Conservation (phyloP, 2,329 filamentous ascomycete species). For the Tolypocladium ovalisporum region DNA sequence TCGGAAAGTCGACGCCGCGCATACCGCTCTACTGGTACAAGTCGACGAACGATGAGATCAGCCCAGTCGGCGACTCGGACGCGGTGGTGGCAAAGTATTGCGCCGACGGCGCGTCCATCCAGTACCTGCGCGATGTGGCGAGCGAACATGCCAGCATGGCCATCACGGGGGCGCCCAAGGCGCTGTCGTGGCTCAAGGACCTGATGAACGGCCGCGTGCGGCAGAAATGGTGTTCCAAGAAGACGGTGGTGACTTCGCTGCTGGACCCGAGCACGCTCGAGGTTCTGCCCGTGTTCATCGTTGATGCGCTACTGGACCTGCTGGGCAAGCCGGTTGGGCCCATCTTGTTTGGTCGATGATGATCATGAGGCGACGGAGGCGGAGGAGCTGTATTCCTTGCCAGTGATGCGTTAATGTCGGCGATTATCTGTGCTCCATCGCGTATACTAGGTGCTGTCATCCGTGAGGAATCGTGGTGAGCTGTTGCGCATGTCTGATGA, state of each 20-base stretch:
- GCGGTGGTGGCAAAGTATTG: slow-evolving; percentile 30
- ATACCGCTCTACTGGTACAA: slow-evolving; percentile 42
- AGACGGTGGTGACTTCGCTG: slow-evolving; percentile 6
- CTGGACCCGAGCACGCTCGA: slow-evolving; percentile 5
- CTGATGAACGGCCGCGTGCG: slow-evolving; percentile 3
- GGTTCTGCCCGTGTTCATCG: slow-evolving; percentile 6
- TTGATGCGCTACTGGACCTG: slow-evolving; percentile 6
- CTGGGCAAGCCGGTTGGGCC: slow-evolving; percentile 6
- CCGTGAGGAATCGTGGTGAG: too few species aligned
- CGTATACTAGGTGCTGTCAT: too few species aligned
- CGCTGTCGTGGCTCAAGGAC: slow-evolving; percentile 8
- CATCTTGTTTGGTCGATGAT: not conserved
- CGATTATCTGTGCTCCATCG: not conserved
- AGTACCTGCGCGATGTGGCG: slow-evolving; percentile 30
- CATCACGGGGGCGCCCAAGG: slow-evolving; percentile 6
- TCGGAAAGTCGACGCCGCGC: slow-evolving; percentile 26
- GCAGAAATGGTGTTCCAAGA: not conserved
- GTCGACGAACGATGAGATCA: slow-evolving; percentile 33
- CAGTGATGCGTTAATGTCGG: not conserved
- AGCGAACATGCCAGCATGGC: slow-evolving; percentile 23
- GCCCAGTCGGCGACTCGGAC: slow-evolving; percentile 31
- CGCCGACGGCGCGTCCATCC: slow-evolving; percentile 24
- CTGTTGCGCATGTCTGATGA: too few species aligned
- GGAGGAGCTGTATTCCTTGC: too few species aligned
- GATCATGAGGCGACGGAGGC: too few species aligned